Base-by-base conservation (phyloP, 768 basidiomycete species). In the Kwoniella pini region DNA sequence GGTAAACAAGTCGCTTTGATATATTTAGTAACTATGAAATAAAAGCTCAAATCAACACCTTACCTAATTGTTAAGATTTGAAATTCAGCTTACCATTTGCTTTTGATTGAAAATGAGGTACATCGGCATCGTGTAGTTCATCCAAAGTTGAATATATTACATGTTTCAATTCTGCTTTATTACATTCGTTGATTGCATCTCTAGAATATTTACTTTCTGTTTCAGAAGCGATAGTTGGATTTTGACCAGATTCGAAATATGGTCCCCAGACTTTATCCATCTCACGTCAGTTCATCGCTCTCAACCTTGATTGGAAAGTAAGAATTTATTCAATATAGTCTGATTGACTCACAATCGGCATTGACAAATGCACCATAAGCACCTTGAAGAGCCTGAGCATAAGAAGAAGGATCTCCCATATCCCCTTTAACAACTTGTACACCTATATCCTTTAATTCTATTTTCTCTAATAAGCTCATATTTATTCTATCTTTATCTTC, bases 281-380 rank as follows among this genome's bases (percentile, higher is more conserved):
- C 13, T n/a, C 11, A 21, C 19, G 6, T 43, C 40, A 11, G 40
- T 21, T 19, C 40, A n/a, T n/a, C n/a, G n/a, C n/a, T 19, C 40
- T 15, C 19, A 15, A 21, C 9, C n/a, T 21, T 43, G 6, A n/a
- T 6, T 9, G 40, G 40, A 21, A 15, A 21, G 5, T 5, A 21
- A 15, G 40, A 43, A 21, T 43, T 6, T 9, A 6, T 43, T 6
- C 5, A 43, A 43, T 56, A 43, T 38, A 21, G 49, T 44, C 43
- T 6, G 19, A 38, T 4, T 11, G 7, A 62, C 65, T 63, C 42
- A 67, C 65, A 67, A 48, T 67, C 65, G 33, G 57, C 52, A 39
- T 54, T 60, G 1, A 67, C 42, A 48, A 60, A 67, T 13, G 65
- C 65, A n/a, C 62, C 65, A 17, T 57, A 40, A 42, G 43, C 54